Conservation (phyloP, 257 asterid genomes). For the Verbascum thapsus region DNA sequence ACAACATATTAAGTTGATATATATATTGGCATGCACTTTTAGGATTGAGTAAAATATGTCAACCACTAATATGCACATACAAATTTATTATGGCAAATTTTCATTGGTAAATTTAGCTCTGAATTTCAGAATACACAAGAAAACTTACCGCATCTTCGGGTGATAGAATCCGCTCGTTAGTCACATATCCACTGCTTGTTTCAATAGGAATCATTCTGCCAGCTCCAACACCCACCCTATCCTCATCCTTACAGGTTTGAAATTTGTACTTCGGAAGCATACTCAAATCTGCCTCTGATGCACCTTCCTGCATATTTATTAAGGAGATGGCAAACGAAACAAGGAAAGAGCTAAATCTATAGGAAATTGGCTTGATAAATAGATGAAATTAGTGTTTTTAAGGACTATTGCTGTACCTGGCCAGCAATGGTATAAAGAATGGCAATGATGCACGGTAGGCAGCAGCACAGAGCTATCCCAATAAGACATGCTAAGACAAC, state of each 20-base stretch:
- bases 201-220: conserved; percentile 85
- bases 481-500: conserved; percentile 91
- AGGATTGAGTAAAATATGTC: not conserved
- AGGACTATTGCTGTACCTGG: conserved; percentile 56
- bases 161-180: conserved; percentile 66
- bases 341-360: conserved; percentile 2
- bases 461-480: conserved; percentile 94
- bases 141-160: conserved; percentile 94
- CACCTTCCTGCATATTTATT: conserved; percentile 73
- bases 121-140: conserved; percentile 5
- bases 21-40: not conserved
- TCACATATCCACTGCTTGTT: conserved; percentile 61
- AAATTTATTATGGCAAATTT: not conserved
- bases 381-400: not conserved
- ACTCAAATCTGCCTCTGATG: conserved; percentile 91
- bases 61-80: conserved; percentile 1
- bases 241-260: conserved; percentile 63
- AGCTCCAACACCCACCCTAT: conserved; percentile 50
- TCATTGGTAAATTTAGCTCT: not conserved
- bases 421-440: conserved; percentile 97
- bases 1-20: not conserved
- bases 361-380: conserved; percentile 9
- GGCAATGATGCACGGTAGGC: conserved; percentile 98
- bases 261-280: conserved; percentile 79
- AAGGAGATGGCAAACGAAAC: not conserved